A percentile compares a stretch with the other conserved stretches of the same genome.
phyloP scores from a whole-genome alignment of 108 stramenopile genomes.

The Licmophora abbreviata region DNA sequence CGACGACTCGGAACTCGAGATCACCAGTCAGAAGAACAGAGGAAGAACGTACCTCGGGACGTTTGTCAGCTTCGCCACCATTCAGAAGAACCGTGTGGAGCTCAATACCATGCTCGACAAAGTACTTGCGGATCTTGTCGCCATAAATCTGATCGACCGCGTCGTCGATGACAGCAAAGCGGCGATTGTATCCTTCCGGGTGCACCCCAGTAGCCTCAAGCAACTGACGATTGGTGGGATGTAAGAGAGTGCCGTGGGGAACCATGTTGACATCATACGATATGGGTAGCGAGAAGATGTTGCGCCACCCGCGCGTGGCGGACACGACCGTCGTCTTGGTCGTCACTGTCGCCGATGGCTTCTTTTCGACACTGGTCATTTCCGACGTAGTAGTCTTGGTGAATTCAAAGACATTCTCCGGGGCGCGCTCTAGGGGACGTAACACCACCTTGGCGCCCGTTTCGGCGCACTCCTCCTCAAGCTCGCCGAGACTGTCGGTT shows the following conservation, averaged over 20 bases:
- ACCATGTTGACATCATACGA: constrained; percentile 87
- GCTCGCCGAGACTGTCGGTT: constrained; percentile 11
- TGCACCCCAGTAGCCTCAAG: constrained; percentile 73
- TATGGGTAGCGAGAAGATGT: constrained; percentile 80
- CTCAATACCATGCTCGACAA: constrained; percentile 43
- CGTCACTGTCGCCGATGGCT: constrained; percentile 48
- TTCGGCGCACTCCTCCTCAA: constrained; percentile 51
- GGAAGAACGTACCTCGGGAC: constrained; percentile 44
- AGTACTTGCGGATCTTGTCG: constrained; percentile 57
- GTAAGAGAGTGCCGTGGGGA: constrained; percentile 67
- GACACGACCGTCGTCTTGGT: constrained; percentile 77
- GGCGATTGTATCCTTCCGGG: constrained; percentile 70
- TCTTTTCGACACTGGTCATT: constrained; percentile 50
- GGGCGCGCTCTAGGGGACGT: constrained; percentile 74
- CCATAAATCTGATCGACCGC: constrained; percentile 65
- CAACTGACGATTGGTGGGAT: constrained; percentile 59
- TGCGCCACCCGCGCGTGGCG: constrained; percentile 73
- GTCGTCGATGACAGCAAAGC: constrained; percentile 80
- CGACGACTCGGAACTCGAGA: background rate
- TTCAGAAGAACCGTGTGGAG: constrained; percentile 43
- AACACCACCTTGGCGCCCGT: constrained; percentile 55
- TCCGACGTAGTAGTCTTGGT: constrained; percentile 55
- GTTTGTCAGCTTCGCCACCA: constrained; percentile 80
- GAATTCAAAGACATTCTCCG: constrained; percentile 75
- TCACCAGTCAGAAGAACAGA: background rate